Percentiles rank a stretch among this genome's conserved stretches.
phyloP scores from a whole-genome alignment of 148 eudicot species.

The Silene uniflora region DNA sequence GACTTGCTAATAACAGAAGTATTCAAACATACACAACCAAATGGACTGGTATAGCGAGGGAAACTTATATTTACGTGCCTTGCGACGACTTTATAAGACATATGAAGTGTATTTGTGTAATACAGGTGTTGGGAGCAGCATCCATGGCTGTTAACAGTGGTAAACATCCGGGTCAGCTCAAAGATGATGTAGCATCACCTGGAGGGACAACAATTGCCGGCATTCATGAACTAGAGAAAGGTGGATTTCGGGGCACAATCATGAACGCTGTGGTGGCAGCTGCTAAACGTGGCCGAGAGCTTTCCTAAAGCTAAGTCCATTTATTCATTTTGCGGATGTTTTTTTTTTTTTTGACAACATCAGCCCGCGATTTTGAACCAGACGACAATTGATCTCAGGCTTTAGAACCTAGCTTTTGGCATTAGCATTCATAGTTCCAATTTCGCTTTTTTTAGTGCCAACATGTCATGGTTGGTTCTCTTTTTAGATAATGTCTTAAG shows the following conservation, averaged over 20 bases:
- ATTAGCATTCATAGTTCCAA: no score
- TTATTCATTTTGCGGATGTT: background rate
- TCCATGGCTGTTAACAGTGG: conserved; percentile 63
- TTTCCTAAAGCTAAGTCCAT: conserved; percentile 39
- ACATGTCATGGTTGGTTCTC: background rate
- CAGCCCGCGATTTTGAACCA: background rate
- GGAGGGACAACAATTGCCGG: conserved; percentile 95
- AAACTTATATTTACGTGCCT: no score
- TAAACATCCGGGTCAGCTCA: conserved; percentile 94
- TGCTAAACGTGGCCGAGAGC: conserved; percentile 61
- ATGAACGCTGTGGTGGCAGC: conserved; percentile 97
- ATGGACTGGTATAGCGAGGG: no score
- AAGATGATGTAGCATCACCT: conserved; percentile 90
- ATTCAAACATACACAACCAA: no score
- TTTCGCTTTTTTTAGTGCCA: background rate
- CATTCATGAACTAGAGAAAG: conserved; percentile 88
- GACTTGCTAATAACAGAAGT: no score
- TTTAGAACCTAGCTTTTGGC: background rate
- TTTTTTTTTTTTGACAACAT: background rate
- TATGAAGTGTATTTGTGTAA: no score
- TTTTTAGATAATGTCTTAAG: background rate
- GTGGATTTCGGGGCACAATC: conserved; percentile 74
- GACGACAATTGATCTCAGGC: background rate
- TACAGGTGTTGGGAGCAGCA: conserved; percentile 91
- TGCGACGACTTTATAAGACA: no score